phyloP scores from a whole-genome alignment of 1,284 basidiomycete species.

The Microbotryum lychnidis-dioicae region DNA sequence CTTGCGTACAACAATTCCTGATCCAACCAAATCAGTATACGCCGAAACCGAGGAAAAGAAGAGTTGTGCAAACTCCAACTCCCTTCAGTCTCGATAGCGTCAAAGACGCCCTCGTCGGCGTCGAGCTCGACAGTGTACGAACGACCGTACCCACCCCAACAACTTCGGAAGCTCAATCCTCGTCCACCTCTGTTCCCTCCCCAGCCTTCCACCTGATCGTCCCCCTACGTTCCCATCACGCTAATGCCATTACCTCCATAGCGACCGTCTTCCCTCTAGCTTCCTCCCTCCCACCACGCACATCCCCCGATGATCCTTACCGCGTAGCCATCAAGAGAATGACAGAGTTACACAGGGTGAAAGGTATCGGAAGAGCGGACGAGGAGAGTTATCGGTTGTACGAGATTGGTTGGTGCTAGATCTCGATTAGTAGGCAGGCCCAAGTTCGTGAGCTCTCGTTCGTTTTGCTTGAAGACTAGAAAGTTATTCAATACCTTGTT shows the following conservation, averaged over 20 bases:
- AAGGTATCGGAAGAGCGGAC: constrained; percentile 26
- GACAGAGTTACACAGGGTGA: constrained; percentile 21
- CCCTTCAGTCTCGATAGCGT: constrained; percentile 11
- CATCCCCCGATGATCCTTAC: neutral
- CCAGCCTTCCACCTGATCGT: constrained; percentile 61
- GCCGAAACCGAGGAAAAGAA: neutral
- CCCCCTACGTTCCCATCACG: constrained; percentile 60
- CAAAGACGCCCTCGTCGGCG: neutral
- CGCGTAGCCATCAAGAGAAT: constrained; percentile 16
- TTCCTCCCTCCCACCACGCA: constrained; percentile 5
- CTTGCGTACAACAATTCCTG: constrained; percentile 53
- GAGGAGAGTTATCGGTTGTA: constrained; percentile 19
- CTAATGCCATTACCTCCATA: constrained; percentile 53
- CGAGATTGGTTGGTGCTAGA: constrained; percentile 18
- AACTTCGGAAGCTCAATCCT: neutral
- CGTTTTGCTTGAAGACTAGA: too few species aligned
- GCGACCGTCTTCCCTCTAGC: constrained; percentile 51
- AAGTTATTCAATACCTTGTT: too few species aligned
- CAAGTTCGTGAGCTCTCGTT: too few species aligned
- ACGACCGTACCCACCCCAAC: neutral
- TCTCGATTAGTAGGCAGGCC: too few species aligned
- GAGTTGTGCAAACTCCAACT: constrained; percentile 4
- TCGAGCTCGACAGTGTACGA: neutral
- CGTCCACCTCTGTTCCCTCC: neutral
- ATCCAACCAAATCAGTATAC: constrained; percentile 39